Conservation (phyloP, 805 yeast genomes). For the Clavispora fructus region DNA sequence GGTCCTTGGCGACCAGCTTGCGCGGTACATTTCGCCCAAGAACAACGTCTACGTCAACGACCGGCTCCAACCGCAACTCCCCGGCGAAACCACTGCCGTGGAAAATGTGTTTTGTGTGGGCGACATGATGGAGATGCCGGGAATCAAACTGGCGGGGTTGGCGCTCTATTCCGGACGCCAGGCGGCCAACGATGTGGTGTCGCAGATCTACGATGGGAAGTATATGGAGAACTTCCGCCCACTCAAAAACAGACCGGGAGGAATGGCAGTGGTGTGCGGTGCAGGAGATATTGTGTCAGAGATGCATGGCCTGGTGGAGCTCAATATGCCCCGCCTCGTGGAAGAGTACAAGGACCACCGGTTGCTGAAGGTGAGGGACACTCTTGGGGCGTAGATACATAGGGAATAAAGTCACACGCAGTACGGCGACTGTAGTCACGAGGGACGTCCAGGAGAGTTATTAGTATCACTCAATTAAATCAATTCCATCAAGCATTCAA, state of each 20-base stretch:
- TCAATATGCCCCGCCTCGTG: slow-evolving; percentile 29
- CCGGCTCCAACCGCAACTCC: slow-evolving; percentile 27
- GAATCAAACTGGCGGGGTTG: slow-evolving; percentile 43
- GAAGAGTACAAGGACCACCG: slow-evolving; percentile 39
- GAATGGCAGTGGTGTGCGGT: slow-evolving; percentile 40
- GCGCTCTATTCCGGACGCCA: slow-evolving; percentile 39
- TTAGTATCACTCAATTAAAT: too few relatives aligned
- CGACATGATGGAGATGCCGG: slow-evolving; percentile 35
- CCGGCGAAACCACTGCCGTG: slow-evolving; percentile 8
- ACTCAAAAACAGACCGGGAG: slow-evolving; percentile 26
- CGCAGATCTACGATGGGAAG: slow-evolving; percentile 22
- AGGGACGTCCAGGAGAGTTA: too few relatives aligned
- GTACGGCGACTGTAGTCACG: too few relatives aligned
- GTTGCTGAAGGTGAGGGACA: slow-evolving; percentile 35
- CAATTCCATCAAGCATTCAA: too few relatives aligned
- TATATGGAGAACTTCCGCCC: slow-evolving; percentile 32
- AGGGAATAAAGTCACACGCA: too few relatives aligned
- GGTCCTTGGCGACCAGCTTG: slow-evolving; percentile 19
- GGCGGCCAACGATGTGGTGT: slow-evolving; percentile 33
- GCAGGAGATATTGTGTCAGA: slow-evolving; percentile 34
- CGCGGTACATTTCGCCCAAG: slow-evolving; percentile 20
- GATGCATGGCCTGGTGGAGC: slow-evolving; percentile 27
- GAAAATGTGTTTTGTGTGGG: slow-evolving; percentile 32
- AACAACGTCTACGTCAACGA: slow-evolving; percentile 32
- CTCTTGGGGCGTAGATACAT: slow-evolving; percentile 18